phyloP scores from a whole-genome alignment of 108 stramenopile genomes.

The Schizochytrium sp. region DNA sequence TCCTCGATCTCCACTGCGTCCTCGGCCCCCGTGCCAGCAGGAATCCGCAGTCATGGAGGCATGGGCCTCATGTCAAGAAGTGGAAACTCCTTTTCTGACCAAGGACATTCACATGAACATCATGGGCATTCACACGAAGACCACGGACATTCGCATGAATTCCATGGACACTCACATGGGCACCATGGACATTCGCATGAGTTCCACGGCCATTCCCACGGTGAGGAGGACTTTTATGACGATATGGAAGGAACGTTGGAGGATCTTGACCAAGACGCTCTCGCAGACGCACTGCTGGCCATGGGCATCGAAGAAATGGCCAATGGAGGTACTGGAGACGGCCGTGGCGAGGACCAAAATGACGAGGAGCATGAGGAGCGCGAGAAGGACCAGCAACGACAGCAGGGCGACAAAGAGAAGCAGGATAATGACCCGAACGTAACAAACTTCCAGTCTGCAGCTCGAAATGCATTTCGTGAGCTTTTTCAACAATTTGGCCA shows the following conservation, averaged over 20 bases:
- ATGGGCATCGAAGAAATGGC: constrained; percentile 25
- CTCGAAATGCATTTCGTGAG: not conserved
- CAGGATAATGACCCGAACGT: not conserved
- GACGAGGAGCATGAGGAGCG: constrained; percentile 3
- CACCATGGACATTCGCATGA: not conserved
- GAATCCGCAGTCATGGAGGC: not conserved
- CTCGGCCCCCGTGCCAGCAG: not conserved
- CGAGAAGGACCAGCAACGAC: not conserved
- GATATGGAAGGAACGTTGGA: too few species aligned
- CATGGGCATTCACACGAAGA: not conserved
- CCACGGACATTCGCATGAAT: not conserved
- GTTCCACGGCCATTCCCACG: not conserved
- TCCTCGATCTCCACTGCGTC: not conserved
- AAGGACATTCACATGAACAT: not conserved
- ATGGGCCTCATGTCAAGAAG: not conserved
- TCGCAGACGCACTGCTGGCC: not conserved
- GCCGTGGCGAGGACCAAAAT: not conserved
- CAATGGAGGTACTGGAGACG: not conserved
- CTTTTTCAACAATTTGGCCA: not conserved
- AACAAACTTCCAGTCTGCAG: not conserved
- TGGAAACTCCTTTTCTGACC: not conserved
- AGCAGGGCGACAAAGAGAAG: not conserved
- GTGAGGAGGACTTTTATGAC: not conserved
- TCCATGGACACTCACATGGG: not conserved
- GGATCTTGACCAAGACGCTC: too few species aligned